These are phyloP conservation scores for Cudoniella acicularis DNA, from an alignment of 495 filamentous ascomycete species.

Conservation along the genomic window DNA sequence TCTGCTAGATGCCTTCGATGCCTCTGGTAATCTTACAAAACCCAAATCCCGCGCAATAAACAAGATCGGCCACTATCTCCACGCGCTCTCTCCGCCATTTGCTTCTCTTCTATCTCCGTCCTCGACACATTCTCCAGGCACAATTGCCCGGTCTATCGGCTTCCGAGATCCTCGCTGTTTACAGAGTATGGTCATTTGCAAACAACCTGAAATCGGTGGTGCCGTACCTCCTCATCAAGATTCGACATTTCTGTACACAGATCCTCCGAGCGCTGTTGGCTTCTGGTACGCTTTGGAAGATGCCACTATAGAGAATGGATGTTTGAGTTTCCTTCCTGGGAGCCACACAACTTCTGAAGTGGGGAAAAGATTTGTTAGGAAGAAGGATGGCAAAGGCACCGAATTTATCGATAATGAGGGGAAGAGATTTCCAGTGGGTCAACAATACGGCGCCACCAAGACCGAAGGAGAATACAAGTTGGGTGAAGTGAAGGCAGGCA, in stretches of 20 bases:
- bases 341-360: slow-evolving; percentile 67
- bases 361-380: slow-evolving; percentile 69
- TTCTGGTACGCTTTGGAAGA: slow-evolving; percentile 98
- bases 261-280: slow-evolving; percentile 84
- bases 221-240: slow-evolving; percentile 87
- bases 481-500: slow-evolving; percentile 80
- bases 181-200: slow-evolving; percentile 98
- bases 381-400: slow-evolving; percentile 40
- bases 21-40: slow-evolving; percentile 55
- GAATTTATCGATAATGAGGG: slow-evolving; percentile 48
- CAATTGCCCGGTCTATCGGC: slow-evolving; percentile 66
- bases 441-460: slow-evolving; percentile 32
- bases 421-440: slow-evolving; percentile 36
- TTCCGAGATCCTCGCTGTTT: slow-evolving; percentile 69
- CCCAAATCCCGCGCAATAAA: slow-evolving; percentile 84
- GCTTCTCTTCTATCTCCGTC: slow-evolving; percentile 48
- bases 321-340: slow-evolving; percentile 77
- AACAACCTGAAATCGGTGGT: slow-evolving; percentile 93
- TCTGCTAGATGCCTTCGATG: slow-evolving; percentile 58
- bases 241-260: slow-evolving; percentile 86
- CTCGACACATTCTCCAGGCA: slow-evolving; percentile 32
- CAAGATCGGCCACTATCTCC: slow-evolving; percentile 93
- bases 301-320: slow-evolving; percentile 78
- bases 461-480: slow-evolving; percentile 52
- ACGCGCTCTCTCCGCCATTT: slow-evolving; percentile 71